Evolutionary conservation across 345 rosid genomes (phyloP).

Genomic region (Rhizophora mangle): DNA sequence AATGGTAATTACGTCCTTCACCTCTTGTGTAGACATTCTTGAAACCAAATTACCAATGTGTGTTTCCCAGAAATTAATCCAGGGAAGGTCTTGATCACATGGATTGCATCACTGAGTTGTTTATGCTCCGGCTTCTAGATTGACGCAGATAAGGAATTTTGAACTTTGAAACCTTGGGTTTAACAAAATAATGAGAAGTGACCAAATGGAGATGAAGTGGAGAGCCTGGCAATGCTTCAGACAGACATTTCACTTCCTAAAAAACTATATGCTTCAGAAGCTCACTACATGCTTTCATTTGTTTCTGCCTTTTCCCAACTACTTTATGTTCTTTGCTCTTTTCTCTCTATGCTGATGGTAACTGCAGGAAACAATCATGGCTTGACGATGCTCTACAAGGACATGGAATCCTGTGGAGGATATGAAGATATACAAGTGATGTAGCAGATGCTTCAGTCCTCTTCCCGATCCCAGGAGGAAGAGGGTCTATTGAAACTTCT

Average conservation of each 20-base stretch:
- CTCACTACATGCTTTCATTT: conserved; percentile 22
- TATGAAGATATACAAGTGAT: conserved; percentile 59
- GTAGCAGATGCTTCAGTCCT: conserved; percentile 63
- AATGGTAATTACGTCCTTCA: no score
- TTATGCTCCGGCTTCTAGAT: no score
- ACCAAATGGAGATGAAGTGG: conserved; percentile 36
- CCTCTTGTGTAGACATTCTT: no score
- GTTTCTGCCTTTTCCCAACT: background rate
- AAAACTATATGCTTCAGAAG: conserved; percentile 39
- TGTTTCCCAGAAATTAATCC: no score
- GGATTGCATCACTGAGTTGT: no score
- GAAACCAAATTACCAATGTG: no score
- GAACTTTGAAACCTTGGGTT: background rate
- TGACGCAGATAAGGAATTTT: background rate
- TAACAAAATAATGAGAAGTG: background rate
- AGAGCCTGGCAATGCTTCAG: conserved; percentile 35
- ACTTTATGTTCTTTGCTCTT: background rate
- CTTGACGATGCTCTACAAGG: conserved; percentile 45
- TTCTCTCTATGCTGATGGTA: background rate
- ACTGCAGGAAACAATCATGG: conserved; percentile 37
- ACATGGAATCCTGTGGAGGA: conserved; percentile 56
- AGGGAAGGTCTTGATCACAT: no score
- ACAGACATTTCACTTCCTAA: conserved; percentile 28
- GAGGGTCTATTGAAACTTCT: conserved; percentile 28
- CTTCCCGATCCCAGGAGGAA: conserved; percentile 23